Conservation (phyloP, 768 basidiomycete genomes). For the Cystofilobasidium macerans region DNA sequence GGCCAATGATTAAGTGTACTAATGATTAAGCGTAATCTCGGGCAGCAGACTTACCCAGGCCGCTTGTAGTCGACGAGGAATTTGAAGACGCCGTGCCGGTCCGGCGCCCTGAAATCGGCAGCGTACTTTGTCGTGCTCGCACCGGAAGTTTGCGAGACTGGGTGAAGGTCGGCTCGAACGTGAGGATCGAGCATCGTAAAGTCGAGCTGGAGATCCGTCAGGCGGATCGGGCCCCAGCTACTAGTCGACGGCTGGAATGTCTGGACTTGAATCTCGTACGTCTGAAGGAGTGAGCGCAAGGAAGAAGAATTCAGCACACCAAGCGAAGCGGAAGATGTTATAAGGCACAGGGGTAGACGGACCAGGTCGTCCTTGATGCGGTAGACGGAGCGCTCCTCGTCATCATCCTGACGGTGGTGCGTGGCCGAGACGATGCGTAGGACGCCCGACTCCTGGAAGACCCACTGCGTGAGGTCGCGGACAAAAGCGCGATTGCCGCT, state of each 20-base stretch:
- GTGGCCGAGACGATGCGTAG: conserved; percentile 58
- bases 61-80: conserved; percentile 85
- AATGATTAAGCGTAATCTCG: too few species aligned
- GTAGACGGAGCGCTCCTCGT: conserved; percentile 58
- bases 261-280: conserved; percentile 62
- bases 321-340: conserved; percentile 30
- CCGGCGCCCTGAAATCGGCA: conserved; percentile 78
- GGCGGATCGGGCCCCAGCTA: conserved; percentile 59
- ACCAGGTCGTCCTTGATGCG: conserved; percentile 79
- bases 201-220: conserved; percentile 77
- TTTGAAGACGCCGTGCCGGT: conserved; percentile 96
- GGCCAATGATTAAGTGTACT: too few species aligned
- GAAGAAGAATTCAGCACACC: neutral
- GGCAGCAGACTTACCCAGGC: conserved; percentile 55
- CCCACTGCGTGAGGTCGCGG: conserved; percentile 70
- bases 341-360: conserved; percentile 28
- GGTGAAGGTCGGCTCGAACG: conserved; percentile 63
- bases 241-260: conserved; percentile 42
- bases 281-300: conserved; percentile 42
- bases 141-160: conserved; percentile 42
- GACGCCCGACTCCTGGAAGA: conserved; percentile 75
- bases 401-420: conserved; percentile 60
- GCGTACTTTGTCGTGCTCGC: conserved; percentile 45
- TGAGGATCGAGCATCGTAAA: conserved; percentile 99
- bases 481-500: conserved; percentile 68